Evolutionary conservation across 2,329 filamentous ascomycete genomes (phyloP), one percentile per base, ranked within the genome.

Genomic region (Nannizzia gypsea): DNA sequence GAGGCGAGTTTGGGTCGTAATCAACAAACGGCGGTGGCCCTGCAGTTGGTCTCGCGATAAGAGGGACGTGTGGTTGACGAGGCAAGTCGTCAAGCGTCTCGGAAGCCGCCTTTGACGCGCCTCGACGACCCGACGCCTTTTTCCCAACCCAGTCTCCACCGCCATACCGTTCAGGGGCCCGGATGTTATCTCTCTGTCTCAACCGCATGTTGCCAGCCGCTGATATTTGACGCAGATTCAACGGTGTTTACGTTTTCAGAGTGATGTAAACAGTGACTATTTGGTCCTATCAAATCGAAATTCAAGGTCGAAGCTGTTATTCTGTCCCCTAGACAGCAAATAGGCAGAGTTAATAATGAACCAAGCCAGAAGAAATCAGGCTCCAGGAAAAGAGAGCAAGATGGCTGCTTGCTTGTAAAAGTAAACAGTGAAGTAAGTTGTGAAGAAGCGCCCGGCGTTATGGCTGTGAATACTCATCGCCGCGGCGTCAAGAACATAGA

Each of bases 1-100:
- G 71, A 46, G 70, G 72, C 15, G 72, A 64, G 48, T 72, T 66
- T 8, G 75, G 73, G 62, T 76, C 67, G 60, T 69, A 77, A 17
- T 70, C 69, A 55, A 69, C 64, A 62, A 62, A 66, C 3, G 20
- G 62, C 52, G 61, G 48, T 58, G n/a, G 64, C 17, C 40, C 56
- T 57, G 54, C 58, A 11, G 40, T 60, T 54, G 55, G 62, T 36
- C 58, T 64, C 24, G 42, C 59, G 26, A 38, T n/a, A n/a, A 54
- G 42, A 13, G 66, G 66, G 58, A 56, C 60, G 17, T 58, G 57
- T 22, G 57, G 31, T 17, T 63, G 56, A 15, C 64, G 50, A 22
- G 61, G 61, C 36, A 38, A 22, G 17, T 38, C 20, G 15, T 22
- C 56, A 6, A 8, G 15, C 11, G n/a, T 28, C 6, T 42, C 17